Evolutionary conservation across 768 basidiomycete species (phyloP).

Genomic region (Pisolithus microcarpus): DNA sequence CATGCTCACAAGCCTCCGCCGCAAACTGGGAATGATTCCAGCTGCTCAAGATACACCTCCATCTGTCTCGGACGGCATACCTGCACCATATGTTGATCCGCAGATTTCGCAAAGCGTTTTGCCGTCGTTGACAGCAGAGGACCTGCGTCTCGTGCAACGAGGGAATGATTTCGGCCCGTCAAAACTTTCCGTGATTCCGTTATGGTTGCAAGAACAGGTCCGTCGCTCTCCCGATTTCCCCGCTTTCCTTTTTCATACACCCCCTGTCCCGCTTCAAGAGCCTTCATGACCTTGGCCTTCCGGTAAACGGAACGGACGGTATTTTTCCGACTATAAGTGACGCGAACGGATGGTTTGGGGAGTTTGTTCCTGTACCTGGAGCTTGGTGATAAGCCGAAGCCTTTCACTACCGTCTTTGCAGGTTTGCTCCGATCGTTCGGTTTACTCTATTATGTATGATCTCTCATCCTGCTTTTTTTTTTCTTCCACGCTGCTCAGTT

Average conservation of each 20-base stretch:
- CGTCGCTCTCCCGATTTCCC: slow-evolving; percentile 19
- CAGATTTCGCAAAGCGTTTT: slow-evolving; percentile 45
- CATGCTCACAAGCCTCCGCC: slow-evolving; percentile 87
- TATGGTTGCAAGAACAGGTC: slow-evolving; percentile 90
- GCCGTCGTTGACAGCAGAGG: slow-evolving; percentile 75
- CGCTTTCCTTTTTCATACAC: not conserved
- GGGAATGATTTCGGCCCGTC: slow-evolving; percentile 59
- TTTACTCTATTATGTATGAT: not conserved
- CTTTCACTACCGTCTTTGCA: slow-evolving; percentile 11
- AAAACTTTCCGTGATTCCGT: slow-evolving; percentile 75
- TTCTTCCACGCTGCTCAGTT: not conserved
- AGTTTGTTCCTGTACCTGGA: slow-evolving; percentile 72
- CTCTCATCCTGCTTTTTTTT: not conserved
- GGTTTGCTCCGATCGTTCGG: not conserved
- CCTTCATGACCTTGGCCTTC: slow-evolving; percentile 82
- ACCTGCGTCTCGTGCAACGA: slow-evolving; percentile 67
- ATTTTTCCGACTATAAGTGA: slow-evolving; percentile 76
- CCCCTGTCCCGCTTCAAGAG: slow-evolving; percentile 41
- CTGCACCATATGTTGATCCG: slow-evolving; percentile 48
- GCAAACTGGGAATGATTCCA: slow-evolving; percentile 69
- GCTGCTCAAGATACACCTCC: slow-evolving; percentile 47
- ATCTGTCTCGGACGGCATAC: slow-evolving; percentile 49
- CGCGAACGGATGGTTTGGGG: slow-evolving; percentile 68
- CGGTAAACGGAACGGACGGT: slow-evolving; percentile 86
- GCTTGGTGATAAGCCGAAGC: slow-evolving; percentile 56